Percentiles rank a stretch among this genome's conserved stretches.
phyloP scores from a whole-genome alignment of 106 monocot genomes.

The Dendrobium officinale region DNA sequence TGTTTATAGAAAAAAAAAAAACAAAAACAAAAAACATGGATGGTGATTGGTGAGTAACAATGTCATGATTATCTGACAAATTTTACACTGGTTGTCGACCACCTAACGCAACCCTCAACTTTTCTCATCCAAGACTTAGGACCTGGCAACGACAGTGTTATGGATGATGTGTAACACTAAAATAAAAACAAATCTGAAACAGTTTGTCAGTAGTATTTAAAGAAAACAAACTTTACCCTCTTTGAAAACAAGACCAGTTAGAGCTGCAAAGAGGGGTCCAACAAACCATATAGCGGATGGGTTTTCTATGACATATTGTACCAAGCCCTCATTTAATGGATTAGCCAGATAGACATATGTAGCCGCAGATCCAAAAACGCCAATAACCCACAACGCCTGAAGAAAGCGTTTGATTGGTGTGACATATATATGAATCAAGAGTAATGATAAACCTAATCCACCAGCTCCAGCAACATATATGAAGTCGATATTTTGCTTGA shows the following conservation, averaged over 20 bases:
- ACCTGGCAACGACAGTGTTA: too few species aligned
- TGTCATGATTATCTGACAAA: neutral
- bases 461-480: conserved; percentile 64
- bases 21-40: neutral
- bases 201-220: neutral
- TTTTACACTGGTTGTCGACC: too few species aligned
- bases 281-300: conserved; percentile 71
- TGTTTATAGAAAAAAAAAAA: neutral
- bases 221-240: conserved; percentile 46
- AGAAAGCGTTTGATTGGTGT: conserved; percentile 84
- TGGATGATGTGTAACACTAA: neutral
- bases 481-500: conserved; percentile 52
- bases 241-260: conserved; percentile 94
- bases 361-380: conserved; percentile 64
- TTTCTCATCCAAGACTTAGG: too few species aligned
- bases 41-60: neutral
- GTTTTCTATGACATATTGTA: conserved; percentile 58
- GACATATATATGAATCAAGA: conserved; percentile 92
- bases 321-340: conserved; percentile 56
- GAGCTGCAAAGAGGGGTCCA: conserved; percentile 88
- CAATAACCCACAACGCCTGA: conserved; percentile 75
- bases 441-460: conserved; percentile 75
- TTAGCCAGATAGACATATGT: conserved; percentile 55
- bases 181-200: neutral
- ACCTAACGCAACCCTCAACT: too few species aligned